phyloP scores from a whole-genome alignment of 768 basidiomycete species.

The Leccinum imitatum region DNA sequence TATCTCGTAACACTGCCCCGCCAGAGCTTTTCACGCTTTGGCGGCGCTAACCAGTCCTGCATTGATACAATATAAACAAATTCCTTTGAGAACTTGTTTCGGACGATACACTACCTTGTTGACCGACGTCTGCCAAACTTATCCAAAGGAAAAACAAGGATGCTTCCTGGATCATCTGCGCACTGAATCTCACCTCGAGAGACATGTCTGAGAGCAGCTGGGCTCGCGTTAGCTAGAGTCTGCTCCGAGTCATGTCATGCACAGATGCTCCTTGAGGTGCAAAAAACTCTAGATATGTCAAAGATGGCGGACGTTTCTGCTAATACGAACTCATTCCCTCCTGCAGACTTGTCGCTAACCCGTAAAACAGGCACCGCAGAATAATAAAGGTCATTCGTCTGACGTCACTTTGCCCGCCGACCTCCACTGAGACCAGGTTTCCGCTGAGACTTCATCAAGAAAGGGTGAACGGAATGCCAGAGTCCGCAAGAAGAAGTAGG shows the following conservation, averaged over 20 bases:
- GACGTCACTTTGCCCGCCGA: conserved; percentile 12
- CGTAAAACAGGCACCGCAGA: conserved; percentile 26
- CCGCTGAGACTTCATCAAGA: conserved; percentile 18
- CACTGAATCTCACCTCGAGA: conserved; percentile 17
- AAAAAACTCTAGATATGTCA: conserved; percentile 24
- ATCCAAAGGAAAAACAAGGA: conserved; percentile 24
- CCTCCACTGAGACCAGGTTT: conserved; percentile 19
- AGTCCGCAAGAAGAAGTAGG: conserved; percentile 26
- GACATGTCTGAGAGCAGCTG: conserved; percentile 19
- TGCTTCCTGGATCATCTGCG: conserved; percentile 25
- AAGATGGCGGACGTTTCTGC: conserved; percentile 29
- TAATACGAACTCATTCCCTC: conserved; percentile 15
- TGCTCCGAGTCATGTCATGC: background rate
- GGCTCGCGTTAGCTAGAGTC: background rate
- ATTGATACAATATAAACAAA: background rate
- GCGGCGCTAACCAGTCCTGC: conserved; percentile 25
- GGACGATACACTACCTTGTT: conserved; percentile 11
- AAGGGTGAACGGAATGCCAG: conserved; percentile 19
- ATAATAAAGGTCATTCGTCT: conserved; percentile 17
- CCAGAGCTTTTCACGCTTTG: conserved; percentile 23
- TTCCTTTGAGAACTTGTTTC: background rate
- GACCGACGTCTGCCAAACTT: conserved; percentile 1
- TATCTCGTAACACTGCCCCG: conserved; percentile 18
- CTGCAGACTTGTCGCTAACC: conserved; percentile 14
- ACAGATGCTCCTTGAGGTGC: conserved; percentile 15